Base-by-base conservation (phyloP, 2,329 filamentous ascomycete species). In the Phoma sp. region DNA sequence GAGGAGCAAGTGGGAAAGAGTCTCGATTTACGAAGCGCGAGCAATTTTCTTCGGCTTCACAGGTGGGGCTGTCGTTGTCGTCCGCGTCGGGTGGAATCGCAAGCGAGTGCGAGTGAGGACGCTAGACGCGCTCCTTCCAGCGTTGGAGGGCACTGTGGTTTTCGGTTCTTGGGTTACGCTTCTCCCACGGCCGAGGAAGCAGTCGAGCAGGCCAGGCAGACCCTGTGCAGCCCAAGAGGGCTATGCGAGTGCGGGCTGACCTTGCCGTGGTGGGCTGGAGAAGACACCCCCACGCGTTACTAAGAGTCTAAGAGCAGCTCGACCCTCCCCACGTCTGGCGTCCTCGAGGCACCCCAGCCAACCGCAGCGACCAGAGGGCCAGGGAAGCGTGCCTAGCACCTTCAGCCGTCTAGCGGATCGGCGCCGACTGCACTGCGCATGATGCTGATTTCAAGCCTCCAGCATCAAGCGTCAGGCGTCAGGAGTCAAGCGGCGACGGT, bases 271-370 rank as follows among this genome's bases (percentile, higher is more conserved):
- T 45, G 46, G 52, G 41, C 47, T 47, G 43, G 48, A 47, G 47
- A 39, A 37, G 13, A 29, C 46, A 45, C 56, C 59, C 59, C 59
- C 59, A 62, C 59, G 47, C 55, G 8, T 60, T 61, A 59, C 45
- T 62, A 62, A 59, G 56, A 59, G 29, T 24, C 22, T 24, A 24
- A 24, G 22, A 24, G n/a, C 13, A 3, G 7, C 38, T 9, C 39
- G 25, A 43, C 36, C 51, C 51, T 32, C 47, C 40, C 40, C 47
- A 33, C 53, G 43, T 47, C 24, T 47, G 33, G 38, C 27, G 27
- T 15, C 6, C 17, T 32, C 43, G 37, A 19, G 37, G 19, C 29
- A 27, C 15, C 6, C 36, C 38, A 27, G 37, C 46, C 40, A 51
- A 55, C 38, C 36, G 43, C 31, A 43, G 41, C 10, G 32, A 24